A percentile compares a stretch with the other conserved stretches of the same genome.
phyloP scores from a whole-genome alignment of 1,284 basidiomycete genomes.

The Leccinum fuscescens region DNA sequence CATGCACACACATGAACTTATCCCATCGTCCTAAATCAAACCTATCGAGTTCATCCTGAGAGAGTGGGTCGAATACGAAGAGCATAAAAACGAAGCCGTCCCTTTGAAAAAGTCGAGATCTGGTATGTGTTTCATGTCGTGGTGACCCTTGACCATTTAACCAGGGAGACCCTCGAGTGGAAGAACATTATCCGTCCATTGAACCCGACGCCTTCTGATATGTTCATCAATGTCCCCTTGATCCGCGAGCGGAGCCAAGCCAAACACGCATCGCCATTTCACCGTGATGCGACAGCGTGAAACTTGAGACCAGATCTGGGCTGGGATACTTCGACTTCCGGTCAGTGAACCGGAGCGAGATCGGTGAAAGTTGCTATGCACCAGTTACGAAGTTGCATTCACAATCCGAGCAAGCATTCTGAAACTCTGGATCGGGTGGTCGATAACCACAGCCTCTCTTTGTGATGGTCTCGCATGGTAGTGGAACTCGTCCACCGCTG shows the following conservation, averaged over 20 bases:
- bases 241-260: neutral
- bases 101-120: neutral
- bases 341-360: too few species aligned
- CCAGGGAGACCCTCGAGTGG: neutral
- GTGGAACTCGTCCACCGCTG: too few species aligned
- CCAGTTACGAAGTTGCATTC: neutral
- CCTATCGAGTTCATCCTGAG: neutral
- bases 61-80: neutral
- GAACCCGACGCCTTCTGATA: neutral
- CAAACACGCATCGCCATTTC: neutral
- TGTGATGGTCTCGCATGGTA: too few species aligned
- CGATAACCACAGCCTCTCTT: too few species aligned
- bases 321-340: neutral
- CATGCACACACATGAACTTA: neutral
- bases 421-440: neutral
- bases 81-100: neutral
- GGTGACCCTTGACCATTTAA: neutral
- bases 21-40: neutral
- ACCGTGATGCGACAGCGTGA: neutral
- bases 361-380: too few species aligned
- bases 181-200: neutral
- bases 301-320: neutral
- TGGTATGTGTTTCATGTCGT: neutral
- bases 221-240: neutral
- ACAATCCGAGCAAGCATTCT: neutral